Conservation (phyloP, 768 basidiomycete genomes). For the Psilocybe cubensis region DNA sequence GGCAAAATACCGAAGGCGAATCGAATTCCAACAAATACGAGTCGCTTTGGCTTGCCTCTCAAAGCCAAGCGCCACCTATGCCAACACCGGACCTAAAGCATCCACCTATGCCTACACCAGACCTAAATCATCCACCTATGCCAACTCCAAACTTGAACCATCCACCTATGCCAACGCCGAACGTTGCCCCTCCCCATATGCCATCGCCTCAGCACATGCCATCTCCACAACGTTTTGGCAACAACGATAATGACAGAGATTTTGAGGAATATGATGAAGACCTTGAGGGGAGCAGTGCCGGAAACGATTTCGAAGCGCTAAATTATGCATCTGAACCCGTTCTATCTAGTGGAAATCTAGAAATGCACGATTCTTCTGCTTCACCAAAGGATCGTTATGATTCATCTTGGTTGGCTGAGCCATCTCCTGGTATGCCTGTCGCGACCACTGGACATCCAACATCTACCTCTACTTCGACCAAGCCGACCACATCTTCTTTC, state of each 20-base stretch:
- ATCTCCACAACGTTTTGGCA: too few relatives aligned
- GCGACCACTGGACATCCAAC: background rate
- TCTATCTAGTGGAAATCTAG: background rate
- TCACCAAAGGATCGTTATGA: conserved; percentile 5
- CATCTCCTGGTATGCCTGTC: conserved; percentile 16
- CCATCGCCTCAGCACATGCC: too few relatives aligned
- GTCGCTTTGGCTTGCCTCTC: conserved; percentile 18
- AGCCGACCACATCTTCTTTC: conserved; percentile 14
- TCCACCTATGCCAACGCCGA: too few relatives aligned
- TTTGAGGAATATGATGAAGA: too few relatives aligned
- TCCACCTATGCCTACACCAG: conserved; percentile 16
- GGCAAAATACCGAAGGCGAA: background rate
- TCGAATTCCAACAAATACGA: conserved; percentile 8
- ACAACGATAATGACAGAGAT: too few relatives aligned
- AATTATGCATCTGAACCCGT: background rate
- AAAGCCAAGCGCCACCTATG: conserved; percentile 12
- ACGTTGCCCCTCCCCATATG: too few relatives aligned
- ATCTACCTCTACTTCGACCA: conserved; percentile 4
- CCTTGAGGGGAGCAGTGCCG: background rate
- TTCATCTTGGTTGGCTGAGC: conserved; percentile 11
- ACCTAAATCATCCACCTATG: conserved; percentile 4
- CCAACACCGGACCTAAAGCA: conserved; percentile 8
- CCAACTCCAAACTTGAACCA: conserved; percentile 11
- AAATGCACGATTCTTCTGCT: background rate
- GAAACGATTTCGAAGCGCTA: background rate